Evolutionary conservation across 139 green algal species (phyloP).

Genomic region (Volvox africanus): DNA sequence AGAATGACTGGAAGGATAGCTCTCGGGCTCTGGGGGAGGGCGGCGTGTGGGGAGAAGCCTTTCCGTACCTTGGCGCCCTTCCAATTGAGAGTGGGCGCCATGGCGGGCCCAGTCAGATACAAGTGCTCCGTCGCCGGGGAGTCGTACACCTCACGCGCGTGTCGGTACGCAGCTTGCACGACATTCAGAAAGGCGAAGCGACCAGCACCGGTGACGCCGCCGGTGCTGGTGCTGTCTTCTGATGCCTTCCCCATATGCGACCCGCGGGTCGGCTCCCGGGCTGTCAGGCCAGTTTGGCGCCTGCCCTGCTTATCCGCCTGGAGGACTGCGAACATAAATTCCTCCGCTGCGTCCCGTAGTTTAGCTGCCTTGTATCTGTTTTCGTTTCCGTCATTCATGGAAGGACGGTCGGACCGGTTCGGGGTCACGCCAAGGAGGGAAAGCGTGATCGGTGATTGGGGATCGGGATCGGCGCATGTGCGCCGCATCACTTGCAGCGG

Average conservation of each 20-base stretch:
- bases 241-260: background rate
- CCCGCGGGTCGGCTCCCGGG: background rate
- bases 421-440: background rate
- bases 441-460: too few species aligned
- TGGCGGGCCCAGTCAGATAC: conserved; percentile 55
- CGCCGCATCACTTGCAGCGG: too few species aligned
- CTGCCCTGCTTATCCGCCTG: background rate
- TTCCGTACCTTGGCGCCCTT: conserved; percentile 46
- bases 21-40: too few species aligned
- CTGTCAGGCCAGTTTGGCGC: background rate
- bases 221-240: background rate
- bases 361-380: conserved; percentile 41
- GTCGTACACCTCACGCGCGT: conserved; percentile 25
- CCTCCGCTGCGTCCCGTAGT: conserved; percentile 44
- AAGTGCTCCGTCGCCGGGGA: conserved; percentile 22
- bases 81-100: conserved; percentile 75
- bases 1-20: too few species aligned
- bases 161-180: background rate
- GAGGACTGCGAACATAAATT: conserved; percentile 44
- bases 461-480: too few species aligned
- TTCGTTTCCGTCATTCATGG: background rate
- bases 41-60: too few species aligned
- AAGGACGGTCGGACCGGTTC: too few species aligned
- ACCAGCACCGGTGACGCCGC: background rate
- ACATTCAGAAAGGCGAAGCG: background rate